phyloP scores from a whole-genome alignment of 805 yeast species.

The Pichia membranifaciens region DNA sequence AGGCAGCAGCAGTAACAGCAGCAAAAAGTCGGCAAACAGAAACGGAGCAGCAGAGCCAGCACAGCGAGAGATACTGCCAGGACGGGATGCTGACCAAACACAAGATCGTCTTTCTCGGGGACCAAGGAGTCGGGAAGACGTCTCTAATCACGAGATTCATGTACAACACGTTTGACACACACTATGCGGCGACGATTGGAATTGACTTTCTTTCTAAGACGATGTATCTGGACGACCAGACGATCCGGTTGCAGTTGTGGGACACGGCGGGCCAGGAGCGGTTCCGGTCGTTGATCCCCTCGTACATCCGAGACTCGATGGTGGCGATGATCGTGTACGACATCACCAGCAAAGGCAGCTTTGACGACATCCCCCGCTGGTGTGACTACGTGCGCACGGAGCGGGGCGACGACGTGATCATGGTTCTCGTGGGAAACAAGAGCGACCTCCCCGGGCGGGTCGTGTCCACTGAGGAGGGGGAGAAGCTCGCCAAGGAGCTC shows the following conservation, averaged over 20 bases:
- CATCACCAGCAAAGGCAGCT: conserved; percentile 78
- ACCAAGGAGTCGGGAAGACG: conserved; percentile 95
- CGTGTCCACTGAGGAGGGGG: conserved; percentile 80
- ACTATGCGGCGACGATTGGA: conserved; percentile 95
- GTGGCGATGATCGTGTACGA: conserved; percentile 98
- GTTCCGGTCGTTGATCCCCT: conserved; percentile 89
- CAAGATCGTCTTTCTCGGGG: conserved; percentile 95
- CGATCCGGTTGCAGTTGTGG: conserved; percentile 93
- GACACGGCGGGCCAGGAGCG: conserved; percentile 98
- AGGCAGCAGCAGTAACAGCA: too few relatives aligned
- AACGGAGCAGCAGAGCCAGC: too few relatives aligned
- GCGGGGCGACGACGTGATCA: conserved; percentile 81
- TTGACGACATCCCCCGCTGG: conserved; percentile 85
- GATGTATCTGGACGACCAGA: conserved; percentile 92
- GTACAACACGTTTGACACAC: conserved; percentile 96
- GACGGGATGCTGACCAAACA: conserved; percentile 48
- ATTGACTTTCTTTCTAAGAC: conserved; percentile 91
- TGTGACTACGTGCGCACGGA: conserved; percentile 90
- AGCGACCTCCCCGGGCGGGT: conserved; percentile 74
- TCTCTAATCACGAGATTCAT: conserved; percentile 94
- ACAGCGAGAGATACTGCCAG: background rate
- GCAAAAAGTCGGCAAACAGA: too few relatives aligned
- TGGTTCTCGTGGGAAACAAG: conserved; percentile 90
- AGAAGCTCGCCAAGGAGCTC: conserved; percentile 60
- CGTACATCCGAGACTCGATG: conserved; percentile 90